Base-by-base conservation (phyloP, 108 stramenopile genomes). In the Fragilariopsis cylindrus region DNA sequence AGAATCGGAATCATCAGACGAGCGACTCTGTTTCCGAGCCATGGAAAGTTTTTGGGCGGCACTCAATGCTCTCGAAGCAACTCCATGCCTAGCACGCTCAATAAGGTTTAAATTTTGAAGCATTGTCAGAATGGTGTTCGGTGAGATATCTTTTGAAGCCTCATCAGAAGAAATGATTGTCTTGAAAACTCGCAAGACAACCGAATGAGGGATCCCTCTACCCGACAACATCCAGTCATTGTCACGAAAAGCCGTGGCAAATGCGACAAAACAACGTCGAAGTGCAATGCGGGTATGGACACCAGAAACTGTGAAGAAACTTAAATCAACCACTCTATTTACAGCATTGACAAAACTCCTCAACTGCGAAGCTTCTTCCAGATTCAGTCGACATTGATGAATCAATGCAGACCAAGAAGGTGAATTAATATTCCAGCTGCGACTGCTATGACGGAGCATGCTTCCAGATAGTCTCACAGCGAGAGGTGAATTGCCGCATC, bases 401-500 rank as follows among this genome's bases (percentile, higher is more conserved):
- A 92, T 85, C 53, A 94, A 70, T 9, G 85, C 73, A 16, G 76
- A 87, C 93, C 93, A 94, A 4, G 90, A 85, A 3, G 90, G 88
- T 15, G 91, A 92, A 21, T 81, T 86, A 47, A 94, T 53, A 52
- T 91, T 94, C 93, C 93, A 94, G 60, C 90, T 94, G 3, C 93
- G 78, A 73, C 88, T 92, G 70, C 83, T 79, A 8, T 86, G 82
- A 21, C 93, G 87, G 11, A 94, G 88, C 93, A 94, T 92, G 39
- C 93, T 91, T 46, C 91, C 91, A 43, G 91, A 88, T 12, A 94
- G 77, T 57, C 91, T 82, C 7, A 94, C 79, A 7, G 91, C 91
- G 18, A 94, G 79, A 46, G 93, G 93, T 13, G 93, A 92, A 77
- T 94, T 94, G 13, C 93, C 93, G 48, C 93, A 94, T 4, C 93